Evolutionary conservation across 768 basidiomycete species (phyloP).

Genomic region (Pulveroboletus sp.): DNA sequence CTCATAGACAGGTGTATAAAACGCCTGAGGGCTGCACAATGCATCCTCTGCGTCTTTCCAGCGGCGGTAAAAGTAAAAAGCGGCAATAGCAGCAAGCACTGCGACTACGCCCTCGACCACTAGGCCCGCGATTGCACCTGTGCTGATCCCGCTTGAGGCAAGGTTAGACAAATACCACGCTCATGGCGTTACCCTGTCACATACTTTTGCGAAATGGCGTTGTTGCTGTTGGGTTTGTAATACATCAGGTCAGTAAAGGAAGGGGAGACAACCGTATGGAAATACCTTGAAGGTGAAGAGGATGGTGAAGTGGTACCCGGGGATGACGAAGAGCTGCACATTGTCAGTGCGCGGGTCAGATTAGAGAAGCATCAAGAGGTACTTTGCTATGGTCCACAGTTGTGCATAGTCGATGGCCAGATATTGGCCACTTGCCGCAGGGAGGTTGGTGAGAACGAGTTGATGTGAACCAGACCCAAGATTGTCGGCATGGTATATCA

Average conservation of each 20-base stretch:
- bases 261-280: neutral
- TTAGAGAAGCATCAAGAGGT: neutral
- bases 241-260: neutral
- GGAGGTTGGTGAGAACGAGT: conserved; percentile 31
- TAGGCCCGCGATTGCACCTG: conserved; percentile 24
- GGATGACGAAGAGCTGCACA: neutral
- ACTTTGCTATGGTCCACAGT: conserved; percentile 20
- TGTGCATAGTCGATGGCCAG: conserved; percentile 34
- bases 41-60: conserved; percentile 13
- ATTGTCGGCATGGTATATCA: conserved; percentile 32
- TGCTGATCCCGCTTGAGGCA: conserved; percentile 12
- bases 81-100: conserved; percentile 10
- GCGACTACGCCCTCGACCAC: conserved; percentile 14
- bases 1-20: conserved; percentile 4
- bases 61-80: conserved; percentile 21
- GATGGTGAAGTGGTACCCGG: neutral
- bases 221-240: neutral
- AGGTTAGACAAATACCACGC: neutral
- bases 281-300: conserved; percentile 7
- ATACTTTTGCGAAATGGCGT: conserved; percentile 9
- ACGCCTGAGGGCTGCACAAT: neutral
- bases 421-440: conserved; percentile 19
- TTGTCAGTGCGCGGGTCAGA: neutral
- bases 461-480: conserved; percentile 39
- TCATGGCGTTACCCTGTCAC: neutral